Percentiles rank a stretch among this genome's conserved stretches.
These are phyloP conservation scores for Geotrichum bryndzae DNA, from an alignment of 1,139 yeast genomes.

Conservation along the genomic window DNA sequence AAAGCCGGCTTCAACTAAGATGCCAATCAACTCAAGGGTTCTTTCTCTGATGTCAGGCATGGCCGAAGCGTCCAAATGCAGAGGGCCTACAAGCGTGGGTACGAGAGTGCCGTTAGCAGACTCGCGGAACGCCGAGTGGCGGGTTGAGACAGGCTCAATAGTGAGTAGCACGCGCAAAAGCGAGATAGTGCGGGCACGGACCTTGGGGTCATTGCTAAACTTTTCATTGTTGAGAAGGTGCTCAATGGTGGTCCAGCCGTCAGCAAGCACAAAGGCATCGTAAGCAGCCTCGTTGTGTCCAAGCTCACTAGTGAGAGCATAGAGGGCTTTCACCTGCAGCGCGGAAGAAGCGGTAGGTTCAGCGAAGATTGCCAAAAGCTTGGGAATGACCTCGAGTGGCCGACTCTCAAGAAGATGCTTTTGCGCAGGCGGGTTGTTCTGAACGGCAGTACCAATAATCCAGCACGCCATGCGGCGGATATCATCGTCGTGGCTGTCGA, in stretches of 20 bases:
- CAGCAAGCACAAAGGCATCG: conserved; percentile 45
- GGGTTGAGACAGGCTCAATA: conserved; percentile 10
- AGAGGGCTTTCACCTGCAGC: conserved; percentile 56
- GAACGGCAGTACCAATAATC: conserved; percentile 85
- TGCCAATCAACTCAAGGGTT: conserved; percentile 12
- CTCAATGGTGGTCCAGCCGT: conserved; percentile 53
- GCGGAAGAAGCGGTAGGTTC: conserved; percentile 15
- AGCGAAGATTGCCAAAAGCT: conserved; percentile 42
- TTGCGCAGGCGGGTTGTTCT: conserved; percentile 76
- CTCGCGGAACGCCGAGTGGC: conserved; percentile 10
- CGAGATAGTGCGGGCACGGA: conserved; percentile 12
- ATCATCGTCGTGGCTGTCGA: conserved; percentile 36
- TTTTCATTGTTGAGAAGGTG: neutral
- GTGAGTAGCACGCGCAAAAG: conserved; percentile 16
- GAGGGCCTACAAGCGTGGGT: conserved; percentile 9
- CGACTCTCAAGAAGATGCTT: conserved; percentile 40
- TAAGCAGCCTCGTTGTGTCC: conserved; percentile 63
- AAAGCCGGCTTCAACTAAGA: conserved; percentile 36
- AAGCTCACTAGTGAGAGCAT: conserved; percentile 70
- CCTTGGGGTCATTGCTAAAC: conserved; percentile 9
- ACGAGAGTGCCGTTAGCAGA: conserved; percentile 3
- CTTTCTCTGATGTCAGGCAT: conserved; percentile 12
- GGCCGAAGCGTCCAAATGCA: conserved; percentile 7
- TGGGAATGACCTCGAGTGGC: conserved; percentile 45
- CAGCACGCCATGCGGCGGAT: conserved; percentile 50